phyloP scores from a whole-genome alignment of 139 green algal genomes.

The Tetratostichococcus sp. region DNA sequence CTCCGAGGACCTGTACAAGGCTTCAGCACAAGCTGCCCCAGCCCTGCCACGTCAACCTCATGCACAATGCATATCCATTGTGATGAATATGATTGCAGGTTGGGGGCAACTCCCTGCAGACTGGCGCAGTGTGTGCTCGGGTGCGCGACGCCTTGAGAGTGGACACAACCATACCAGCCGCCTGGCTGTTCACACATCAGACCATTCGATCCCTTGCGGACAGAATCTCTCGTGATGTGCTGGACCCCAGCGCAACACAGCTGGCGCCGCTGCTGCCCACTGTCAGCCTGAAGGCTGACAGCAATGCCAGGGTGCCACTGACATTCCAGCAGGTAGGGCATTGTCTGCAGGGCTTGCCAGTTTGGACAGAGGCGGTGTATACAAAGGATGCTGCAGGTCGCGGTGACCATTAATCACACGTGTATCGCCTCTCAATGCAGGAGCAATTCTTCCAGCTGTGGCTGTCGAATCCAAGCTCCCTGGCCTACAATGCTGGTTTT shows the following conservation, averaged over 20 bases:
- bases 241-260: no score
- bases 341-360: no score
- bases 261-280: no score
- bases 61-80: no score
- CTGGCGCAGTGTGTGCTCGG: slow-evolving; percentile 10
- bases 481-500: background rate
- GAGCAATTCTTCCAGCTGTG: background rate
- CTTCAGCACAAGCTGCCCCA: no score
- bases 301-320: background rate
- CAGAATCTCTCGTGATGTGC: background rate
- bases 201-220: slow-evolving; percentile 16
- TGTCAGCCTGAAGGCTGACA: no score
- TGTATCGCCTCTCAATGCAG: no score
- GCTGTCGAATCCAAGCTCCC: background rate
- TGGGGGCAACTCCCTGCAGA: slow-evolving; percentile 26
- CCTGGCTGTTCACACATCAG: slow-evolving; percentile 16
- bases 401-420: no score
- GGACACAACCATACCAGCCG: slow-evolving; percentile 1
- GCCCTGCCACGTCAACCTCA: no score
- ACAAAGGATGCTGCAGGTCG: no score
- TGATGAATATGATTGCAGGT: background rate
- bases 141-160: background rate
- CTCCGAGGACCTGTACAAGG: no score
- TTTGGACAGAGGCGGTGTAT: no score
- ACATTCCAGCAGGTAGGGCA: background rate